Percentiles rank a stretch among this genome's conserved stretches.
These are phyloP conservation scores for Sarcocystis neurona DNA, from an alignment of 169 alveolate species.

Conservation along the genomic window DNA sequence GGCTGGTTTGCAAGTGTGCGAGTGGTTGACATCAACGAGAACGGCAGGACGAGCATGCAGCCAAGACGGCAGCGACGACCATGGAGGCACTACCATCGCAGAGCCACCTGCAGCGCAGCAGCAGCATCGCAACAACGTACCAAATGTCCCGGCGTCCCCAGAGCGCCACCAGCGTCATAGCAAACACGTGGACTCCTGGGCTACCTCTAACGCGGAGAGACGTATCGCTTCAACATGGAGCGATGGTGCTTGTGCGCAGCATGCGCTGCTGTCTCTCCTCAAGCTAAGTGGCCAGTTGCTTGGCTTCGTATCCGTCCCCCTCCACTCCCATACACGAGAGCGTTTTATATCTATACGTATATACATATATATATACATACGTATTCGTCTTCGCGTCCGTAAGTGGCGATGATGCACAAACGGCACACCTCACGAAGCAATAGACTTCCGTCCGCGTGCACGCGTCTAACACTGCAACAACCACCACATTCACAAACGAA, in stretches of 20 bases:
- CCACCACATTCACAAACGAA: no score
- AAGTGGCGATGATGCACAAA: no score
- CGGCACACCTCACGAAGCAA: no score
- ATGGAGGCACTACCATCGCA: constrained; percentile 5
- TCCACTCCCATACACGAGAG: no score
- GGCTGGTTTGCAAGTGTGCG: constrained; percentile 24
- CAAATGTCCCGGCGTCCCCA: neutral
- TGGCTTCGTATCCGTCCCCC: no score
- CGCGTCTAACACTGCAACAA: no score
- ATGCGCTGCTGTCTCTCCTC: neutral
- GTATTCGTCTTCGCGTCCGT: no score
- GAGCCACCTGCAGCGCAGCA: neutral
- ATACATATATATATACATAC: no score
- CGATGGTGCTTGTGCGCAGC: neutral
- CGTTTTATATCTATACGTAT: no score
- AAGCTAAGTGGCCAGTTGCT: no score
- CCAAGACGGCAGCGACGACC: constrained; percentile 12
- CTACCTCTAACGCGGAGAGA: neutral
- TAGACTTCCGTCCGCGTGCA: no score
- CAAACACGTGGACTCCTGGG: neutral
- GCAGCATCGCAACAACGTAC: neutral
- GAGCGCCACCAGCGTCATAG: neutral
- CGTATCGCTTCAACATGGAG: neutral
- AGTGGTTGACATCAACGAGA: constrained; percentile 17
- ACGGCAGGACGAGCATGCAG: constrained; percentile 1